These are phyloP conservation scores for Cystobasidium sp. DNA, from an alignment of 1,284 basidiomycete species.

Conservation along the genomic window DNA sequence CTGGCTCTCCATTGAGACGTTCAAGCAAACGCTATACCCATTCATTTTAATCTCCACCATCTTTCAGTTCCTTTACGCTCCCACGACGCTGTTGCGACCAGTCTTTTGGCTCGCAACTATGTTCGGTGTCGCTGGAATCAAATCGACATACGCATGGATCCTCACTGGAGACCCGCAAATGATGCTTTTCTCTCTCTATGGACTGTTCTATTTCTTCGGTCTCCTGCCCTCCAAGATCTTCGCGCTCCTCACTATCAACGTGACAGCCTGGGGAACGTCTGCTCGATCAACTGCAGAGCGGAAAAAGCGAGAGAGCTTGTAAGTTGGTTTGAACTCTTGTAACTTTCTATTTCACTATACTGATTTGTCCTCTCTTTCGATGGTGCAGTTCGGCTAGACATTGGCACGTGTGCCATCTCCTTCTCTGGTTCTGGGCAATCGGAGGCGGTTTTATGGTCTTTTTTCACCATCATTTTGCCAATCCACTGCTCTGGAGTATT, in stretches of 20 bases:
- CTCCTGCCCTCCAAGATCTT: constrained; percentile 23
- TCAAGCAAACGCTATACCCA: constrained; percentile 21
- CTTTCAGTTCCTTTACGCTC: constrained; percentile 24
- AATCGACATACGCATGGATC: constrained; percentile 19
- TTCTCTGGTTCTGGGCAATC: constrained; percentile 26
- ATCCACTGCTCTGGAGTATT: constrained; percentile 14
- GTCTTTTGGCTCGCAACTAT: constrained; percentile 26
- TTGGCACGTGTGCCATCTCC: constrained; percentile 22
- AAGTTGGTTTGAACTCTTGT: background rate
- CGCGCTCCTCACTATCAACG: constrained; percentile 17
- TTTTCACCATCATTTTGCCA: constrained; percentile 18
- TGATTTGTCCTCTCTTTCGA: background rate
- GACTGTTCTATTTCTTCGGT: constrained; percentile 24
- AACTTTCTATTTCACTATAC: background rate
- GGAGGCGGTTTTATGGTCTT: constrained; percentile 25
- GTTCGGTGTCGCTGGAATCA: constrained; percentile 22
- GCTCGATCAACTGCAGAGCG: constrained; percentile 17
- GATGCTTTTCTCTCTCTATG: constrained; percentile 20
- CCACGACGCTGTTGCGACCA: constrained; percentile 9
- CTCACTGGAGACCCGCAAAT: constrained; percentile 12
- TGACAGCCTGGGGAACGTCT: constrained; percentile 19
- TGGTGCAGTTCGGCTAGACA: constrained; percentile 13
- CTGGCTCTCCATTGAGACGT: constrained; percentile 22
- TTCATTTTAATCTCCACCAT: constrained; percentile 25
- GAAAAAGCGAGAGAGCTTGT: constrained; percentile 16